phyloP scores from a whole-genome alignment of 1,284 basidiomycete species.

The Ustilago sp. region DNA sequence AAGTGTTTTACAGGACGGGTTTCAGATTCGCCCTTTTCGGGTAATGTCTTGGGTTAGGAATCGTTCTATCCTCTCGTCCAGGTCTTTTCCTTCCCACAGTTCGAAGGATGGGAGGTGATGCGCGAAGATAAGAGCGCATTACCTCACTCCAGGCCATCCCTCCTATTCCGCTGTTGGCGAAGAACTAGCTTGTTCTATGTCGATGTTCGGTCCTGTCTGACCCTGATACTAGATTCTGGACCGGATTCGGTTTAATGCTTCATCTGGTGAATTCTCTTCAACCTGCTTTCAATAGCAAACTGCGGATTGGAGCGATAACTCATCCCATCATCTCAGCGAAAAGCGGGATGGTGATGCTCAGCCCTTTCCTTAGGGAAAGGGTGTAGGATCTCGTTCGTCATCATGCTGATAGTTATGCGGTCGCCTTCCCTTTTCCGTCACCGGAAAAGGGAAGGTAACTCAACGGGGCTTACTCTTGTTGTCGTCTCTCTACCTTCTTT shows the following conservation, averaged over 20 bases:
- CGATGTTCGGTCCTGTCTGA: not conserved
- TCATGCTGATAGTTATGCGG: slow-evolving; percentile 59
- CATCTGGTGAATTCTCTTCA: not conserved
- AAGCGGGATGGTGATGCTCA: not conserved
- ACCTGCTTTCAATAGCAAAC: not conserved
- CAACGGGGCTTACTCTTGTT: slow-evolving; percentile 61
- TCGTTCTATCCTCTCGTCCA: not conserved
- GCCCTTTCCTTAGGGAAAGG: not conserved
- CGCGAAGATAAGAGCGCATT: slow-evolving; percentile 39
- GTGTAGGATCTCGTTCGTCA: slow-evolving; percentile 49
- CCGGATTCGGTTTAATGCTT: slow-evolving; percentile 3
- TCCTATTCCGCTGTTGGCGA: not conserved
- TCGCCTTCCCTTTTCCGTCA: slow-evolving; percentile 22
- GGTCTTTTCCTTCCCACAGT: not conserved
- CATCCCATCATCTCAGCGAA: slow-evolving; percentile 16
- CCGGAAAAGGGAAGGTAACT: slow-evolving; percentile 33
- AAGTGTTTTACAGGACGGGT: slow-evolving; percentile 30
- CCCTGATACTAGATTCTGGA: not conserved
- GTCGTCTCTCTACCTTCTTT: slow-evolving; percentile 42
- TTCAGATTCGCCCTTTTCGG: slow-evolving; percentile 2
- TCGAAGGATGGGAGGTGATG: slow-evolving; percentile 17
- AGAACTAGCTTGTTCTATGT: not conserved
- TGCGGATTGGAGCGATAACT: slow-evolving; percentile 2
- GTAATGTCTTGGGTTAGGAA: not conserved
- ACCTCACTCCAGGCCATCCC: slow-evolving; percentile 26